Evolutionary conservation across 2,329 filamentous ascomycete species (phyloP), one percentile per base, ranked within the genome.

Genomic region (Botrytis elliptica): DNA sequence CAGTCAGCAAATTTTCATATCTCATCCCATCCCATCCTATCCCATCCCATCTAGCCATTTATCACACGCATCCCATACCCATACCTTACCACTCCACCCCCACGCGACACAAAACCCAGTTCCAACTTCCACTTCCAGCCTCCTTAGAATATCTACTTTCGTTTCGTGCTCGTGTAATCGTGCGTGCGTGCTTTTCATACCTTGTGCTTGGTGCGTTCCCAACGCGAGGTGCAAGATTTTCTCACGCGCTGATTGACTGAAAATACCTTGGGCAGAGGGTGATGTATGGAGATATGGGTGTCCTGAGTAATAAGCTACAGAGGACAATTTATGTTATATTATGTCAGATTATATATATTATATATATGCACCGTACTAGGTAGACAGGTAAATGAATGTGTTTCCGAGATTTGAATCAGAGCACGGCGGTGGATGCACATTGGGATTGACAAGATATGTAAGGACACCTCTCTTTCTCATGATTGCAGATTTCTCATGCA

Each of bases 181-280:
- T 57, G n/a, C n/a, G 52, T 57, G n/a, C 52, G 52, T 57, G 52
- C 52, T 33, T 18, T 57, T 57, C 16, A 57, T 33, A 57, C 52
- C 52, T 64, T 40, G 62, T 64, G 40, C 62, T 64, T 64, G 40
- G 40, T 65, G 62, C 62, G 18, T 44, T 65, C 40, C 62, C 18
- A 65, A 46, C 40, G 62, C 62, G 62, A 33, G 29, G 18, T 65
- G 40, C 62, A 44, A 14, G 18, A 44, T 22, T 65, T 64, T 55
- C 49, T 22, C 4, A 65, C 62, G 62, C 62, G 62, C 62, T 65
- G 62, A 44, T 64, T 42, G 40, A 40, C 9, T 64, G 40, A 16
- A 64, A 44, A 44, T n/a, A 9, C n/a, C 6, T 64, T 64, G 29
- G 38, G 25, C 25, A 29, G 3, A 57, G 62, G 16, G 38, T 64